These are phyloP conservation scores for Trametes villosa DNA, from an alignment of 768 basidiomycete species.

Conservation along the genomic window DNA sequence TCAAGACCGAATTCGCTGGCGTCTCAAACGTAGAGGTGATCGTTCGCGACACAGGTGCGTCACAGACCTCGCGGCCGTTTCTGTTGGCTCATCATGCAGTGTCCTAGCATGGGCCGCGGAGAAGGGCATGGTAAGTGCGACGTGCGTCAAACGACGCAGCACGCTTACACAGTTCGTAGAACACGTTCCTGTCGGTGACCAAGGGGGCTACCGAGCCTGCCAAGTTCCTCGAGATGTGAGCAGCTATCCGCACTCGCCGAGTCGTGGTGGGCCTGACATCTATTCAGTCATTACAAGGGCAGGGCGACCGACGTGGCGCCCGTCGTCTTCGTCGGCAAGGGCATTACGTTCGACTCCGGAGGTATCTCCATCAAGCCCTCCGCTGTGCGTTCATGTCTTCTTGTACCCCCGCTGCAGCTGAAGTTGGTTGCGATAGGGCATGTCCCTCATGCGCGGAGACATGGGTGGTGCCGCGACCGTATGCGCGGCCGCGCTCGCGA, in stretches of 20 bases:
- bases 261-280: neutral
- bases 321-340: slow-evolving; percentile 82
- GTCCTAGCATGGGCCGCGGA: slow-evolving; percentile 74
- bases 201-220: slow-evolving; percentile 83
- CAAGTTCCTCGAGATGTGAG: slow-evolving; percentile 84
- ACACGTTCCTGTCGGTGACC: slow-evolving; percentile 87
- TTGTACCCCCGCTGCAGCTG: neutral
- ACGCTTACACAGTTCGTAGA: neutral
- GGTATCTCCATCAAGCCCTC: slow-evolving; percentile 86
- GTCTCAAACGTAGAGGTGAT: slow-evolving; percentile 70
- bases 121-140: slow-evolving; percentile 72
- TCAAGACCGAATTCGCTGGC: slow-evolving; percentile 65
- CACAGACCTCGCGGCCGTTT: neutral
- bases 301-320: slow-evolving; percentile 61
- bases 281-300: slow-evolving; percentile 78
- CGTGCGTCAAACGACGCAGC: neutral
- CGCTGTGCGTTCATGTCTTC: slow-evolving; percentile 46
- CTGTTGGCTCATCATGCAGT: neutral
- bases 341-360: slow-evolving; percentile 89
- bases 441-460: slow-evolving; percentile 87
- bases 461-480: slow-evolving; percentile 91
- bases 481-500: slow-evolving; percentile 70
- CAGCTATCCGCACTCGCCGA: neutral
- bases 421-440: slow-evolving; percentile 47
- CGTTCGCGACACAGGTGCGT: slow-evolving; percentile 72